Evolutionary conservation across 805 yeast genomes (phyloP).

Genomic region (Candida silvatica): DNA sequence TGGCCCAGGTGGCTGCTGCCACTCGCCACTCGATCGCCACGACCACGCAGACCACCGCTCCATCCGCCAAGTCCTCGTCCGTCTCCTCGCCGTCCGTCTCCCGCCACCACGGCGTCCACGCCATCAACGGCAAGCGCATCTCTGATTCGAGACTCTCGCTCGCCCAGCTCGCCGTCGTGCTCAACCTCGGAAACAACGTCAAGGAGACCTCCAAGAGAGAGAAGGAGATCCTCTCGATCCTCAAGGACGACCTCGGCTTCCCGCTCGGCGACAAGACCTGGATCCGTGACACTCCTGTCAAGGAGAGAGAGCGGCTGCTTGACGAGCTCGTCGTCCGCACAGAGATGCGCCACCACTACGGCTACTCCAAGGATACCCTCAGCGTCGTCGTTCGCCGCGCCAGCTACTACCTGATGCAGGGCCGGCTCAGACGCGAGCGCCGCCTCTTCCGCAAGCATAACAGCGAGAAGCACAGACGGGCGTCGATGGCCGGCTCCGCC

Average conservation of each 20-base stretch:
- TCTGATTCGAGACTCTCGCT: slow-evolving; percentile 50
- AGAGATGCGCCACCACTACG: slow-evolving; percentile 36
- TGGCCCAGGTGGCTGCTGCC: background rate
- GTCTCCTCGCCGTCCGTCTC: background rate
- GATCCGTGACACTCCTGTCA: slow-evolving; percentile 67
- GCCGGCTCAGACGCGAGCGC: slow-evolving; percentile 61
- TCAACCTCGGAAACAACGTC: slow-evolving; percentile 38
- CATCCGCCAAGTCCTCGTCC: background rate
- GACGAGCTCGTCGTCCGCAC: slow-evolving; percentile 40
- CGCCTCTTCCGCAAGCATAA: slow-evolving; percentile 28
- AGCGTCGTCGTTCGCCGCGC: slow-evolving; percentile 77
- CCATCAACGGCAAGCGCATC: slow-evolving; percentile 14
- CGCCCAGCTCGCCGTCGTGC: slow-evolving; percentile 42
- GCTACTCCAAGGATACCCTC: slow-evolving; percentile 44
- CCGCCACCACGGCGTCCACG: slow-evolving; percentile 2
- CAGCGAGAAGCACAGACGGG: no score
- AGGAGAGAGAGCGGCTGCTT: slow-evolving; percentile 40
- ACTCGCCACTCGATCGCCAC: background rate
- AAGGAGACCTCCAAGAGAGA: slow-evolving; percentile 52
- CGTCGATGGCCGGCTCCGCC: no score
- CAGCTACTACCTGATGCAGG: slow-evolving; percentile 73
- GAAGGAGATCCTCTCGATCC: slow-evolving; percentile 39
- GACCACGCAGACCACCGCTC: background rate
- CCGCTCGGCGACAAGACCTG: slow-evolving; percentile 74
- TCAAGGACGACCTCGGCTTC: slow-evolving; percentile 54